These are phyloP conservation scores for Elongisporangium prolatum DNA, from an alignment of 352 stramenopile species.

Conservation along the genomic window DNA sequence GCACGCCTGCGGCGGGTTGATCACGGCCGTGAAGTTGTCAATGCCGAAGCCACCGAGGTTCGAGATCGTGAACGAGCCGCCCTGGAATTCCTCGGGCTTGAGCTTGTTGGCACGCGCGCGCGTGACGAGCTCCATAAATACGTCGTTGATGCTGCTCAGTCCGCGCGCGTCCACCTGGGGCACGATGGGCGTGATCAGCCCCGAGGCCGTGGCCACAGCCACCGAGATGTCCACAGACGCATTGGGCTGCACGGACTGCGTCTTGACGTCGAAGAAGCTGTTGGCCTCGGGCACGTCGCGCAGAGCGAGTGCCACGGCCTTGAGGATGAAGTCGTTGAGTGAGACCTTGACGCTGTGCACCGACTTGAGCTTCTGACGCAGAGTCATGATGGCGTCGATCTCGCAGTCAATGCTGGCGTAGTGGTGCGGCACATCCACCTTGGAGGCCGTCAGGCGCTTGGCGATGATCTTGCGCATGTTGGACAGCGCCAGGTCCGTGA, in stretches of 20 bases:
- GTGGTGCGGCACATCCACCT: constrained; percentile 95
- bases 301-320: constrained; percentile 94
- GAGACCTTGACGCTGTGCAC: constrained; percentile 96
- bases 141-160: constrained; percentile 92
- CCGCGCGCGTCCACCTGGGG: constrained; percentile 91
- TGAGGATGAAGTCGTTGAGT: constrained; percentile 99
- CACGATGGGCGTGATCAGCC: constrained; percentile 99
- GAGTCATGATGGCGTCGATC: constrained; percentile 86
- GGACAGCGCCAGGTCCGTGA: constrained; percentile 82
- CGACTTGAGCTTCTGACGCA: constrained; percentile 92
- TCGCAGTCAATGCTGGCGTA: constrained; percentile 96
- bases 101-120: constrained; percentile 95
- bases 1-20: constrained; percentile 97
- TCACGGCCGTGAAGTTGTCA: constrained; percentile 97
- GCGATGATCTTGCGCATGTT: constrained; percentile 99
- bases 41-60: constrained; percentile 99
- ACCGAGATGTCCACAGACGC: constrained; percentile 96
- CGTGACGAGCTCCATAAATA: constrained; percentile 96
- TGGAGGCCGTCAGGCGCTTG: constrained; percentile 95
- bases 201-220: constrained; percentile 95
- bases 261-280: constrained; percentile 67
- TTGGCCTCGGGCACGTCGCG: constrained; percentile 95
- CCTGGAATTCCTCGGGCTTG: constrained; percentile 98
- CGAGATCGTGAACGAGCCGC: constrained; percentile 98
- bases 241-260: constrained; percentile 76